phyloP scores from a whole-genome alignment of 148 eudicot genomes.

The Vaccinium macrocarpon region DNA sequence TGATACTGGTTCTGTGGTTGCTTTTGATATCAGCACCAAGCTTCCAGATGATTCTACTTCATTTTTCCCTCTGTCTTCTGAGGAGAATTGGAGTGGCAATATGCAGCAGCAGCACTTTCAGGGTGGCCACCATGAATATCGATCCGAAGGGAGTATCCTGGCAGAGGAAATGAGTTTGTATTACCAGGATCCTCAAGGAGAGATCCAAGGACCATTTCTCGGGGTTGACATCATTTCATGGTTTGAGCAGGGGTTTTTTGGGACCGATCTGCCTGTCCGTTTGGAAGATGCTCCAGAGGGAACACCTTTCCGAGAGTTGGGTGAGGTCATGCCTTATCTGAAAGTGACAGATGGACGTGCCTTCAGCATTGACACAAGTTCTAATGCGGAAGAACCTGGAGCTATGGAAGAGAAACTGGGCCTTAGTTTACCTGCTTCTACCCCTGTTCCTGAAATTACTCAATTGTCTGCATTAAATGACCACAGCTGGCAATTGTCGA shows the following conservation, averaged over 20 bases:
- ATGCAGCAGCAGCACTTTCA: conserved; percentile 31
- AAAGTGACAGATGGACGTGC: conserved; percentile 39
- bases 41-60: conserved; percentile 50
- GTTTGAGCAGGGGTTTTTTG: conserved; percentile 98
- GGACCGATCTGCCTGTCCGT: conserved; percentile 74
- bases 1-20: conserved; percentile 20
- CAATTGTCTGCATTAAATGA: conserved; percentile 33
- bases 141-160: conserved; percentile 37
- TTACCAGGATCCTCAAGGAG: conserved; percentile 93
- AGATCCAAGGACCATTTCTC: conserved; percentile 93
- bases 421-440: conserved; percentile 24
- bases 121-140: conserved; percentile 32
- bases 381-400: conserved; percentile 39
- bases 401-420: conserved; percentile 29
- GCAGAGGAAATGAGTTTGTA: conserved; percentile 78
- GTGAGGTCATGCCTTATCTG: conserved; percentile 83
- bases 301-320: conserved; percentile 64
- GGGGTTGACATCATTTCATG: conserved; percentile 92
- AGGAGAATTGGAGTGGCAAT: conserved; percentile 39
- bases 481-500: conserved; percentile 48
- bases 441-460: conserved; percentile 37
- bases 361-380: conserved; percentile 27
- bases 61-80: conserved; percentile 39
- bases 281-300: conserved; percentile 71
- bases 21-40: conserved; percentile 34